These are phyloP conservation scores for Grosmannia serpens DNA, from an alignment of 2,329 filamentous ascomycete genomes.

Conservation along the genomic window DNA sequence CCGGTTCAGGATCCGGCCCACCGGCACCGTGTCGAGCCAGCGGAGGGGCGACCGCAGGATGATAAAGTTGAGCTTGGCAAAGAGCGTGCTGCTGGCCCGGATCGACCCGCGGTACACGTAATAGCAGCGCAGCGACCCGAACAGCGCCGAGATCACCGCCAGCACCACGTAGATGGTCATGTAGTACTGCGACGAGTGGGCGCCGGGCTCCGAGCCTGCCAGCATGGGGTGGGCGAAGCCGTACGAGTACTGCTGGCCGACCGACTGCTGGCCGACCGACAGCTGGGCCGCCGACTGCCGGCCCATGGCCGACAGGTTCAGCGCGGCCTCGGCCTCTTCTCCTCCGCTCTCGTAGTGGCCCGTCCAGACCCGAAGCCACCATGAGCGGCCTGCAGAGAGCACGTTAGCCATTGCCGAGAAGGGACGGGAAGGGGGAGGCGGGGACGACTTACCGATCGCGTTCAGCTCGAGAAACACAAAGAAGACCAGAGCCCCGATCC, in stretches of 20 bases:
- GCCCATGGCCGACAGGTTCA: constrained; percentile 6
- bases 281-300: background rate
- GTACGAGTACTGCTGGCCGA: background rate
- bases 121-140: constrained; percentile 52
- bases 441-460: constrained; percentile 33
- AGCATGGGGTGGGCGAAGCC: background rate
- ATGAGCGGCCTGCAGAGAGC: constrained; percentile 31
- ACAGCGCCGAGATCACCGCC: constrained; percentile 41
- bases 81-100: constrained; percentile 56
- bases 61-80: constrained; percentile 52
- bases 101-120: constrained; percentile 55
- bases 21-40: constrained; percentile 70
- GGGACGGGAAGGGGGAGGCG: background rate
- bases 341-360: constrained; percentile 26
- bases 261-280: background rate
- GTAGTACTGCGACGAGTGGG: constrained; percentile 45
- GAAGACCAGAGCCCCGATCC: constrained; percentile 40
- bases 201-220: background rate
- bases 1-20: constrained; percentile 65
- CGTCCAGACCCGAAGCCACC: constrained; percentile 57
- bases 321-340: background rate
- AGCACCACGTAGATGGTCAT: constrained; percentile 55
- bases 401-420: too few relatives aligned
- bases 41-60: constrained; percentile 63
- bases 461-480: constrained; percentile 45